These are phyloP conservation scores for Magnusiomyces ingens DNA, from an alignment of 1,139 yeast genomes.

Conservation along the genomic window DNA sequence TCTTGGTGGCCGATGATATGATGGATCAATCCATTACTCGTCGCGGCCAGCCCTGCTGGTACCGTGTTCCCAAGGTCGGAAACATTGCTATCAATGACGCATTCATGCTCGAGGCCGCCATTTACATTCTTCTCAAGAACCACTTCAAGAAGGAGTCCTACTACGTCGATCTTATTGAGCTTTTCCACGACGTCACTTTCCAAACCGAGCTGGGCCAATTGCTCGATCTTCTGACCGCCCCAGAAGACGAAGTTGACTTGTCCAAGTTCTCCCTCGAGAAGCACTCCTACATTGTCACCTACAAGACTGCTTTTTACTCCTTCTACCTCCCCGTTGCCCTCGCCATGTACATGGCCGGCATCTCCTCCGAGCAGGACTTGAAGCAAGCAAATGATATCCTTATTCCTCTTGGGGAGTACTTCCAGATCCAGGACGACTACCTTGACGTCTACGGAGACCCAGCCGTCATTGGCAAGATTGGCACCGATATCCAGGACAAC, in stretches of 20 bases:
- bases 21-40: constrained; percentile 97
- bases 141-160: constrained; percentile 76
- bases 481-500: constrained; percentile 97
- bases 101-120: constrained; percentile 93
- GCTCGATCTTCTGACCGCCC: constrained; percentile 92
- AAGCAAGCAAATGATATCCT: constrained; percentile 83
- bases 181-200: constrained; percentile 81
- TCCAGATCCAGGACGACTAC: constrained; percentile 97
- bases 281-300: constrained; percentile 91
- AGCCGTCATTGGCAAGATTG: constrained; percentile 95
- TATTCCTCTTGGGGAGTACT: constrained; percentile 94
- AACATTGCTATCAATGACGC: constrained; percentile 96
- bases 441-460: constrained; percentile 98
- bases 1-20: constrained; percentile 96
- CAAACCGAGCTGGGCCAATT: constrained; percentile 97
- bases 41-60: constrained; percentile 99
- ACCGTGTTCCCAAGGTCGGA: constrained; percentile 67
- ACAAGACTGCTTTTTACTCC: constrained; percentile 95
- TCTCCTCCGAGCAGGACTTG: constrained; percentile 61
- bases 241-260: constrained; percentile 88
- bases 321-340: constrained; percentile 96
- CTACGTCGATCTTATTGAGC: constrained; percentile 84
- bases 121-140: constrained; percentile 80
- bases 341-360: constrained; percentile 90
- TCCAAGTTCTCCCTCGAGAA: constrained; percentile 78